Percentiles rank a stretch among this genome's conserved stretches.
phyloP scores from a whole-genome alignment of 2,329 filamentous ascomycete species.

The Plenodomus biglobosus region DNA sequence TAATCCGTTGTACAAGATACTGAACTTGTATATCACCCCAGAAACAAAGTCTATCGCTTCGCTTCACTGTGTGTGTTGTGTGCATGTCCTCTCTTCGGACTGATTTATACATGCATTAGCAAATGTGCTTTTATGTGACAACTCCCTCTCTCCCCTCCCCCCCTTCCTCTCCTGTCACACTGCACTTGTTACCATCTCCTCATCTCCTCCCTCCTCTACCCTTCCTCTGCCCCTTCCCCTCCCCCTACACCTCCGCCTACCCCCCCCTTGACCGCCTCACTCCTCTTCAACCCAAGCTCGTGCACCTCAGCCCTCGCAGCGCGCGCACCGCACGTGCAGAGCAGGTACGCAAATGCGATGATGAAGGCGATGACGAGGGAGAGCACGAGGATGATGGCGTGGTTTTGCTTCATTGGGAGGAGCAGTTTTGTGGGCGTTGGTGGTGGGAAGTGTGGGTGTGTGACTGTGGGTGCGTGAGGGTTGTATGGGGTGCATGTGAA shows the following conservation, averaged over 20 bases:
- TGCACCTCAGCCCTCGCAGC: constrained; percentile 16
- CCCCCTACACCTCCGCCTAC: constrained; percentile 6
- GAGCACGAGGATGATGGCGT: constrained; percentile 19
- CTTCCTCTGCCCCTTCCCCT: not conserved
- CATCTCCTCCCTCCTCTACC: not conserved
- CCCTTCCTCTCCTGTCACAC: not conserved
- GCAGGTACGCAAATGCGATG: constrained; percentile 19
- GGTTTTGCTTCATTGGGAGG: constrained; percentile 6
- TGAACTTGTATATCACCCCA: no score
- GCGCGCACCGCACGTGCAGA: constrained; percentile 16
- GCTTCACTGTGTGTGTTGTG: no score
- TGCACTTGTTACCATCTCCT: not conserved
- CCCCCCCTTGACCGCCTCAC: constrained; percentile 4
- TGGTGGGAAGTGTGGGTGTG: not conserved
- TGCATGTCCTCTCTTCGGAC: no score
- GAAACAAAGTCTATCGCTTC: no score
- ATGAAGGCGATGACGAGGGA: constrained; percentile 15
- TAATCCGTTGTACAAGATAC: no score
- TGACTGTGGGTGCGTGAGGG: not conserved
- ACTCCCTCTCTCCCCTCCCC: no score
- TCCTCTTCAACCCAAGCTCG: constrained; percentile 6
- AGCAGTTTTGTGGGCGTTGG: not conserved
- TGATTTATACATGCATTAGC: no score
- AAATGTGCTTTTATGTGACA: no score
- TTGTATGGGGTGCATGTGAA: no score